A percentile compares a stretch with the other conserved stretches of the same genome.
Conservation (phyloP, 495 filamentous ascomycete species). For the Friedmanniomyces endolithicus region DNA sequence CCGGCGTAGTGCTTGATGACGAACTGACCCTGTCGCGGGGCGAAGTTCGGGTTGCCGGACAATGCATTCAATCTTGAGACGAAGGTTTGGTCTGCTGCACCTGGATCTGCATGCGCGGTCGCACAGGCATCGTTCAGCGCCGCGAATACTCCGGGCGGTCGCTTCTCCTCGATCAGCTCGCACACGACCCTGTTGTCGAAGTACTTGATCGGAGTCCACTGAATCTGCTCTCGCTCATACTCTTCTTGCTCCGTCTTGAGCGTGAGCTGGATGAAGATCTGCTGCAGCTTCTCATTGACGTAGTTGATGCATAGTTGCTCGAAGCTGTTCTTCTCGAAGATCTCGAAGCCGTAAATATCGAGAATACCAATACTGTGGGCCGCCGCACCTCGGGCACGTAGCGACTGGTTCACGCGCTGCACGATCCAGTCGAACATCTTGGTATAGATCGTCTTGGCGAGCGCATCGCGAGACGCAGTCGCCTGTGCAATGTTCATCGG, state of each 20-base stretch:
- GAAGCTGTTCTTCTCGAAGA: slow-evolving; percentile 98
- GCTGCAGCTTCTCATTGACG: slow-evolving; percentile 98
- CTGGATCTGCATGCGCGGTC: slow-evolving; percentile 88
- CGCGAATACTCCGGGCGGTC: slow-evolving; percentile 88
- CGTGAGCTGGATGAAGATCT: slow-evolving; percentile 98
- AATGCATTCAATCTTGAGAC: slow-evolving; percentile 83
- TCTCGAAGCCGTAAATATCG: slow-evolving; percentile 99
- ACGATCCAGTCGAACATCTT: slow-evolving; percentile 99
- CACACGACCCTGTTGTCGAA: slow-evolving; percentile 99
- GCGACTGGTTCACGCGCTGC: slow-evolving; percentile 74
- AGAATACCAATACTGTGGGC: slow-evolving; percentile 89
- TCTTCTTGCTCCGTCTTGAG: slow-evolving; percentile 96
- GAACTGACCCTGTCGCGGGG: slow-evolving; percentile 86
- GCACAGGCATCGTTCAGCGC: slow-evolving; percentile 95
- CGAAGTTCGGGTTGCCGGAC: slow-evolving; percentile 77
- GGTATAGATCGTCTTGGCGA: slow-evolving; percentile 90
- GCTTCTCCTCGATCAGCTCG: slow-evolving; percentile 85
- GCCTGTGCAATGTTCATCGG: slow-evolving; percentile 86
- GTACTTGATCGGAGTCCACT: slow-evolving; percentile 98
- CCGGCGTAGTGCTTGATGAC: slow-evolving; percentile 99
- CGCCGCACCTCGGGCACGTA: slow-evolving; percentile 63
- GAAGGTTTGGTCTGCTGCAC: slow-evolving; percentile 90
- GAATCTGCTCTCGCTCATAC: slow-evolving; percentile 89
- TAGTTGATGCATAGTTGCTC: slow-evolving; percentile 99
- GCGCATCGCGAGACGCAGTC: slow-evolving; percentile 80